A percentile compares a stretch with the other conserved stretches of the same genome.
These are phyloP conservation scores for Amanita fuliginea DNA, from an alignment of 768 basidiomycete species.

Conservation along the genomic window DNA sequence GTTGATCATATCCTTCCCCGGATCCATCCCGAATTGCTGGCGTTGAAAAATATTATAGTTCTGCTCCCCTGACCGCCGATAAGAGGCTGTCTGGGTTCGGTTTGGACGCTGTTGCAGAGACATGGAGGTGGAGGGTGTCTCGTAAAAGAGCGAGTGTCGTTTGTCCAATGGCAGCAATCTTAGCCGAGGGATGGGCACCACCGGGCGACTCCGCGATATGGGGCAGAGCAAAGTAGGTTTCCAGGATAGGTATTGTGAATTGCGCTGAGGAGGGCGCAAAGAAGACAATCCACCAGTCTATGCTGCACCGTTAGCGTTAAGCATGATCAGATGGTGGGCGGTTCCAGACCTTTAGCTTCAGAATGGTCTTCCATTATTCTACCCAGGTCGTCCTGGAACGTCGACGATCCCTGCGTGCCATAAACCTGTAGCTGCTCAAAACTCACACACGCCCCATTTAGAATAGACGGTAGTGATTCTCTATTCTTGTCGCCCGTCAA, in stretches of 20 bases:
- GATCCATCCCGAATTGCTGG: no score
- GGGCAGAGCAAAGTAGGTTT: slow-evolving; percentile 31
- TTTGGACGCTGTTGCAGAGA: slow-evolving; percentile 43
- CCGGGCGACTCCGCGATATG: neutral
- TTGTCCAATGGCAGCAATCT: slow-evolving; percentile 56
- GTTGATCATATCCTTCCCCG: no score
- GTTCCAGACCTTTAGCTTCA: neutral
- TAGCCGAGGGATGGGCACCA: slow-evolving; percentile 11
- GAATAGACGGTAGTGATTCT: slow-evolving; percentile 46
- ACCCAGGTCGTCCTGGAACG: slow-evolving; percentile 36
- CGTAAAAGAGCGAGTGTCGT: slow-evolving; percentile 47
- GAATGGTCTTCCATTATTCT: neutral
- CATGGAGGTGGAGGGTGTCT: slow-evolving; percentile 31
- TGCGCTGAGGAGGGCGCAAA: slow-evolving; percentile 69
- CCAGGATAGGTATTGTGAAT: slow-evolving; percentile 41
- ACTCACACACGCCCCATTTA: slow-evolving; percentile 32
- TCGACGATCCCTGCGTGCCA: slow-evolving; percentile 45
- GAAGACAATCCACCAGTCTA: slow-evolving; percentile 57
- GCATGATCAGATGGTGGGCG: no score
- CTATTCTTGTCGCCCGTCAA: slow-evolving; percentile 84
- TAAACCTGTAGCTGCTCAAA: slow-evolving; percentile 57
- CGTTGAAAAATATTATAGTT: no score
- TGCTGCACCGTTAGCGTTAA: no score
- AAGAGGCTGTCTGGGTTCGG: slow-evolving; percentile 47
- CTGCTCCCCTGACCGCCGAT: slow-evolving; percentile 14